Percentiles rank a stretch among this genome's conserved stretches.
Conservation (phyloP, 192 early-diverging fungal species). For the Chytriomyces confervae region DNA sequence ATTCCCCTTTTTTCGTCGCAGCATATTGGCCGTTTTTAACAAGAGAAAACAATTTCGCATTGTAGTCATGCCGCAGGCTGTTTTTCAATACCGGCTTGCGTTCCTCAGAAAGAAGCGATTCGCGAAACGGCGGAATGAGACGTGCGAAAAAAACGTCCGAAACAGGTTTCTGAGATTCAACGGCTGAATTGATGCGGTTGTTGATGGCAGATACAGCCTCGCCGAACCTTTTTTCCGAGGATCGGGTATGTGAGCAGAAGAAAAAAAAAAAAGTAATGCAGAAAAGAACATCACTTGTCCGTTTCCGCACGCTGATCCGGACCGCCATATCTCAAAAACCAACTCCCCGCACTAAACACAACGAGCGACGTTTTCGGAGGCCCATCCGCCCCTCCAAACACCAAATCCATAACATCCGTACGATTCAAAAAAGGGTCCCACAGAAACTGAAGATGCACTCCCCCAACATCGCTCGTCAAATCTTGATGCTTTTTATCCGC, state of each 20-base stretch:
- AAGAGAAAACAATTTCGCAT: conserved; percentile 22
- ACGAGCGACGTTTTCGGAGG: conserved; percentile 52
- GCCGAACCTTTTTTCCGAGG: too few relatives aligned
- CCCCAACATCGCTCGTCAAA: background rate
- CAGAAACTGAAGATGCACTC: conserved; percentile 59
- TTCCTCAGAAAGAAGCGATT: conserved; percentile 49
- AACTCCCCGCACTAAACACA: conserved; percentile 61
- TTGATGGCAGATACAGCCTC: background rate
- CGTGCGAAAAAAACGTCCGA: conserved; percentile 36
- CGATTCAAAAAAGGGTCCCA: conserved; percentile 78
- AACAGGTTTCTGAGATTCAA: background rate
- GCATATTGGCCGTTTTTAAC: background rate
- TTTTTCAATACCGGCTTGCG: conserved; percentile 57
- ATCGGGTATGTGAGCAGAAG: too few relatives aligned
- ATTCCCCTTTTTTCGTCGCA: background rate
- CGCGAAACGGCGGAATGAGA: conserved; percentile 36
- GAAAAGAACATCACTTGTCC: conserved; percentile 23
- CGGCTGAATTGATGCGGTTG: conserved; percentile 6
- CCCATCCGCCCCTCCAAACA: background rate
- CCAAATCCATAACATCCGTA: conserved; percentile 37
- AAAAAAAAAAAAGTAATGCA: too few relatives aligned
- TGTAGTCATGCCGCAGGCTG: conserved; percentile 61
- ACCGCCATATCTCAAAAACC: conserved; percentile 67
- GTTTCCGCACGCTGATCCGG: conserved; percentile 47
- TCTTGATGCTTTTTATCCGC: conserved; percentile 23